Percentiles rank a stretch among this genome's conserved stretches.
Conservation (phyloP, 2,329 filamentous ascomycete genomes). For the Leptographium wingfieldii region DNA sequence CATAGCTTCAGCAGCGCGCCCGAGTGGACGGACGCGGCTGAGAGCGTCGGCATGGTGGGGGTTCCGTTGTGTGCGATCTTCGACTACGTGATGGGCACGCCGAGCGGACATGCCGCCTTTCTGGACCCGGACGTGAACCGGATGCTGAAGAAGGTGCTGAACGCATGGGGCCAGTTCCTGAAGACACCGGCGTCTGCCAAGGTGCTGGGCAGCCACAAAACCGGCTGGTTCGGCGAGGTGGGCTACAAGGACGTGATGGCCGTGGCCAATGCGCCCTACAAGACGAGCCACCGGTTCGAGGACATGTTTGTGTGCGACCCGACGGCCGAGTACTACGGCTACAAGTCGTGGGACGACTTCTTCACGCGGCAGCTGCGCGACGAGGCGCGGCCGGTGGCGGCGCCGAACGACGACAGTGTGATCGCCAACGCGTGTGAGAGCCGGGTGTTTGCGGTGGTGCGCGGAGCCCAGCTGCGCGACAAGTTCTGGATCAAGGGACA, state of each 20-base stretch:
- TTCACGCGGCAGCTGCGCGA: conserved; percentile 48
- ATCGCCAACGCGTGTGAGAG: conserved; percentile 56
- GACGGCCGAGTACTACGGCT: conserved; percentile 40
- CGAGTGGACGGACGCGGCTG: conserved; percentile 39
- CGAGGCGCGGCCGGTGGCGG: conserved; percentile 43
- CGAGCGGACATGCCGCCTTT: conserved; percentile 40
- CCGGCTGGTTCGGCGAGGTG: conserved; percentile 44
- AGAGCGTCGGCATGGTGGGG: conserved; percentile 38
- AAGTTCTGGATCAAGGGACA: conserved; percentile 58
- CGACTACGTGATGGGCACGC: conserved; percentile 44
- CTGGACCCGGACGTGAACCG: conserved; percentile 41
- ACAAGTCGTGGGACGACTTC: conserved; percentile 56
- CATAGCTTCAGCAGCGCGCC: conserved; percentile 40
- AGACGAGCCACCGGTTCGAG: conserved; percentile 36
- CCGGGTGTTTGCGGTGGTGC: conserved; percentile 38
- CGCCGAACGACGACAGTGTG: conserved; percentile 36
- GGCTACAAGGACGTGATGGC: conserved; percentile 34
- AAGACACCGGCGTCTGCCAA: conserved; percentile 40
- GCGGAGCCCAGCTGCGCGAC: conserved; percentile 41
- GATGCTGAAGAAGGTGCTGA: conserved; percentile 40
- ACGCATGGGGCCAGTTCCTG: conserved; percentile 44
- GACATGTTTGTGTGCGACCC: conserved; percentile 51
- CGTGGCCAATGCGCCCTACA: conserved; percentile 34
- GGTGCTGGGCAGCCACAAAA: conserved; percentile 29
- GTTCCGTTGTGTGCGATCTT: conserved; percentile 41